Evolutionary conservation across 768 basidiomycete genomes (phyloP).

Genomic region (Pleurotus citrinopileatus): DNA sequence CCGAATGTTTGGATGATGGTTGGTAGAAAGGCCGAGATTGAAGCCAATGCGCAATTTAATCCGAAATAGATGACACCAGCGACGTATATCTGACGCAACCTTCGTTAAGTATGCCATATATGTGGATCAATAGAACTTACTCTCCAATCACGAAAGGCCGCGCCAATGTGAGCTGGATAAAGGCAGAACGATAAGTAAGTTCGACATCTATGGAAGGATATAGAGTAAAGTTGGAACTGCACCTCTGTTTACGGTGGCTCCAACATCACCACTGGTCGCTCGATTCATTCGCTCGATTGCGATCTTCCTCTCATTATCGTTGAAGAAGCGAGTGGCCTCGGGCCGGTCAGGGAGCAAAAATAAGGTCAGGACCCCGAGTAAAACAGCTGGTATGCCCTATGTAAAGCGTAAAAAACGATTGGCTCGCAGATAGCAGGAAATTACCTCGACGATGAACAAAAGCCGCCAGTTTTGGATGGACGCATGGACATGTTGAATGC

Average conservation of each 20-base stretch:
- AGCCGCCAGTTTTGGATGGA: conserved; percentile 55
- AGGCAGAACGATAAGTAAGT: neutral
- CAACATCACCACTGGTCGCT: conserved; percentile 61
- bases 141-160: conserved; percentile 74
- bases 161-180: conserved; percentile 50
- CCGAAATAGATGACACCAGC: conserved; percentile 79
- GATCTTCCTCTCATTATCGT: conserved; percentile 49
- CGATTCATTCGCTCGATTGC: conserved; percentile 69
- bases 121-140: conserved; percentile 37
- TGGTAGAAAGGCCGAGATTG: conserved; percentile 80
- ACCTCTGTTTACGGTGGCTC: conserved; percentile 65
- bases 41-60: conserved; percentile 72
- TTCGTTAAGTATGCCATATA: neutral
- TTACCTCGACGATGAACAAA: conserved; percentile 72
- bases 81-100: conserved; percentile 46
- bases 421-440: neutral
- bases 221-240: neutral
- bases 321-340: conserved; percentile 63
- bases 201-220: neutral
- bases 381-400: conserved; percentile 65
- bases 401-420: neutral
- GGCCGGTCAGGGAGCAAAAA: conserved; percentile 68
- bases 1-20: conserved; percentile 78
- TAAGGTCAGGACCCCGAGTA: conserved; percentile 55
- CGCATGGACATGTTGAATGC: conserved; percentile 59